Percentiles rank a stretch among this genome's conserved stretches.
These are phyloP conservation scores for Solanum pennellii DNA, from an alignment of 257 asterid genomes.

Conservation along the genomic window DNA sequence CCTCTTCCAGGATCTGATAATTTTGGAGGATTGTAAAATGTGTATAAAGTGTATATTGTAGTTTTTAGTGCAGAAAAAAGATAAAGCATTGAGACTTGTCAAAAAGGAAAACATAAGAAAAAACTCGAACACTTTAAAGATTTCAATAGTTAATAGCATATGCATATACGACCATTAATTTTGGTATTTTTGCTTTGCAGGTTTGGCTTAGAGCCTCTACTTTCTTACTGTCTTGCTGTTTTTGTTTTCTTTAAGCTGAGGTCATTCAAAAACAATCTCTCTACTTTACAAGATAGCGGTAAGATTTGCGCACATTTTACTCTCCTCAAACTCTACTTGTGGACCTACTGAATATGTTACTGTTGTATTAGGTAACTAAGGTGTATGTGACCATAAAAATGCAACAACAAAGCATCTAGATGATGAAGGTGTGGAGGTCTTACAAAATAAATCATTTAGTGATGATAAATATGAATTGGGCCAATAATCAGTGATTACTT, in stretches of 20 bases:
- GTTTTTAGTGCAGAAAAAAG: too few species aligned
- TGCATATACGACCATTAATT: neutral
- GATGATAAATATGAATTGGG: too few species aligned
- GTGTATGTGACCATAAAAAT: constrained; percentile 77
- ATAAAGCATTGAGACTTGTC: neutral
- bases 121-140: neutral
- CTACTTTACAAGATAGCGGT: too few species aligned
- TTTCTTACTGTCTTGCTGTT: too few species aligned
- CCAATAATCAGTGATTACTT: neutral
- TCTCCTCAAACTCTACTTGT: too few species aligned
- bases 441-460: too few species aligned
- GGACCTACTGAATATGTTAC: too few species aligned
- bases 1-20: neutral
- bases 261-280: too few species aligned
- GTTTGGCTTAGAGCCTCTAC: neutral
- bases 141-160: neutral
- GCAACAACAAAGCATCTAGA: constrained; percentile 42
- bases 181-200: neutral
- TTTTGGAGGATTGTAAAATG: neutral
- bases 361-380: neutral
- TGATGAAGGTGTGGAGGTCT: too few species aligned
- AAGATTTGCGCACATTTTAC: too few species aligned
- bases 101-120: neutral
- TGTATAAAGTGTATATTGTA: too few species aligned
- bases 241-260: too few species aligned